Evolutionary conservation across 306 rosid genomes (phyloP).

Genomic region (Canavalia gladiata): DNA sequence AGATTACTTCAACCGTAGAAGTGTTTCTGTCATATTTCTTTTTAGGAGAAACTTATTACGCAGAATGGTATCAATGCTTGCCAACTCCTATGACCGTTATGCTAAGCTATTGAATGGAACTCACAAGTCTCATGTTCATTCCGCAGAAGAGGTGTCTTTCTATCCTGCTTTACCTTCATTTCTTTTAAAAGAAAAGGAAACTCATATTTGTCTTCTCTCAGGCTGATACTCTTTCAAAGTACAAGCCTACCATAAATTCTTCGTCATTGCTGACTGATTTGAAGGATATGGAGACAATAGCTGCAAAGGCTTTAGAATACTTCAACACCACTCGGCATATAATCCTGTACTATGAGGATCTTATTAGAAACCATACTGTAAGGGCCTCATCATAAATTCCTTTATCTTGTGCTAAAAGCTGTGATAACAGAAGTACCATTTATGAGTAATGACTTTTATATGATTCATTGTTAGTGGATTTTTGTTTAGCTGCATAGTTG

Average conservation of each 20-base stretch:
- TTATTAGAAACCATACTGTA: slow-evolving; percentile 69
- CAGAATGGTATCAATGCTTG: slow-evolving; percentile 80
- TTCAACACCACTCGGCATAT: slow-evolving; percentile 80
- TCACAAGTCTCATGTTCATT: slow-evolving; percentile 94
- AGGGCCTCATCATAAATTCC: slow-evolving; percentile 47
- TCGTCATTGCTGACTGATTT: slow-evolving; percentile 65
- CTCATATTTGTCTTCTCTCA: slow-evolving; percentile 48
- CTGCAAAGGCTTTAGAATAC: slow-evolving; percentile 66
- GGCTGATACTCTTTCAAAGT: slow-evolving; percentile 84
- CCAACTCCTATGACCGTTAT: slow-evolving; percentile 86
- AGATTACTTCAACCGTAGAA: slow-evolving; percentile 76
- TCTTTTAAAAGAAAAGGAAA: slow-evolving; percentile 28
- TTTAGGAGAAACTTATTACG: slow-evolving; percentile 82
- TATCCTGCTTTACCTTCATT: slow-evolving; percentile 15
- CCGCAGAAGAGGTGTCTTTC: slow-evolving; percentile 72
- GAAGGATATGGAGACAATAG: slow-evolving; percentile 71
- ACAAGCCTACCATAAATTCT: slow-evolving; percentile 78
- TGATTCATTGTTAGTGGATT: not conserved
- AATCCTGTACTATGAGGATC: slow-evolving; percentile 84
- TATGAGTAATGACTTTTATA: not conserved
- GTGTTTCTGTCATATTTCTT: slow-evolving; percentile 84
- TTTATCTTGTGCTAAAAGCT: not conserved
- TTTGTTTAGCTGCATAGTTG: not conserved
- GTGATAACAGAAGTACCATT: slow-evolving; percentile 14
- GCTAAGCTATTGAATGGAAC: slow-evolving; percentile 93